These are phyloP conservation scores for Vigna reflexopilosa DNA, from an alignment of 306 rosid genomes.

Conservation along the genomic window DNA sequence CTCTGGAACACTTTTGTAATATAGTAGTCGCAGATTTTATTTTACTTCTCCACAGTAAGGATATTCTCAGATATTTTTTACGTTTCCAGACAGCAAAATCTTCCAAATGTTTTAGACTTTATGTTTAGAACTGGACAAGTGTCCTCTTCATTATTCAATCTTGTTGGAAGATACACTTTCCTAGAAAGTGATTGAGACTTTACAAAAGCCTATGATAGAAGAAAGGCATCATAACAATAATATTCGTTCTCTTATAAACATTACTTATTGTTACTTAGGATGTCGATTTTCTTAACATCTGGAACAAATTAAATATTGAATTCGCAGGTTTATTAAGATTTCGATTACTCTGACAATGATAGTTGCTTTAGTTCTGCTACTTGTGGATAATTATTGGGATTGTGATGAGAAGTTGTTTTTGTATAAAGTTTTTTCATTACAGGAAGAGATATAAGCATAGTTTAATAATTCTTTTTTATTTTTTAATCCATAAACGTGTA, in stretches of 20 bases:
- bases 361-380: neutral
- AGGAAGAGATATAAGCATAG: too few species aligned
- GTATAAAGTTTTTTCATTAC: too few species aligned
- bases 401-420: too few species aligned
- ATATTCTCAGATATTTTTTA: neutral
- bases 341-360: too few species aligned
- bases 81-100: neutral
- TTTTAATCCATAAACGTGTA: too few species aligned
- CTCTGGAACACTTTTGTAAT: neutral
- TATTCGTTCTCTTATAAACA: neutral
- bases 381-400: neutral
- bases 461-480: too few species aligned
- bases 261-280: neutral
- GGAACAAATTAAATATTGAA: neutral
- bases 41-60: neutral
- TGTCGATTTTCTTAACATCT: neutral
- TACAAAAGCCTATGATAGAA: slow-evolving; percentile 5
- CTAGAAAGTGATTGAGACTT: slow-evolving; percentile 10
- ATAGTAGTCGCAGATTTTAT: neutral
- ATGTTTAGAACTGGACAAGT: slow-evolving; percentile 23
- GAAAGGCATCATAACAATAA: slow-evolving; percentile 14
- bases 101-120: neutral
- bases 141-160: slow-evolving; percentile 22
- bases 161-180: slow-evolving; percentile 13
- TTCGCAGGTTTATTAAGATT: neutral